A percentile compares a stretch with the other conserved stretches of the same genome.
Conservation (phyloP, 257 asterid species). For the Petrea volubilis region DNA sequence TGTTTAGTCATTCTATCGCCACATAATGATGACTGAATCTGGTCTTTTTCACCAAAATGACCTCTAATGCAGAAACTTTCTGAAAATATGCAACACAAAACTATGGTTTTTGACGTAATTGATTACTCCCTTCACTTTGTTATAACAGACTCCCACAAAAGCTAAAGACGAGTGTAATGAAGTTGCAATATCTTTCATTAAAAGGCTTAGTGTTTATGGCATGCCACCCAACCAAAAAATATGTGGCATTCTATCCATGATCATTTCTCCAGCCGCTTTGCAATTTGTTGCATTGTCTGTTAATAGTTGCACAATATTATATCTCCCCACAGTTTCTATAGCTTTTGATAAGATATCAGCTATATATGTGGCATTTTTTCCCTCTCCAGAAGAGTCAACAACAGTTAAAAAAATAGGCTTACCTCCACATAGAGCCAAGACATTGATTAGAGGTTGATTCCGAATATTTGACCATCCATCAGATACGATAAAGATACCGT, state of each 20-base stretch:
- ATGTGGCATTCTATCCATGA: neutral
- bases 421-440: neutral
- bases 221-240: conserved; percentile 9
- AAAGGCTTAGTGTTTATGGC: neutral
- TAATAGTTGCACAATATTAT: neutral
- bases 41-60: neutral
- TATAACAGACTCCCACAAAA: neutral
- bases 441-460: neutral
- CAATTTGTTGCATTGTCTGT: neutral
- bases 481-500: neutral
- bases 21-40: conserved; percentile 1
- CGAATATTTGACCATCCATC: neutral
- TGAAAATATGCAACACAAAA: neutral
- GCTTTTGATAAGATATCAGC: neutral
- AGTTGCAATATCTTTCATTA: no score
- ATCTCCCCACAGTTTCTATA: neutral
- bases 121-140: neutral
- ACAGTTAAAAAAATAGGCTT: neutral
- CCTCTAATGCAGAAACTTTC: neutral
- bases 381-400: neutral
- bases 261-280: neutral
- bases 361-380: neutral
- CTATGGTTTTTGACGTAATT: conserved; percentile 9
- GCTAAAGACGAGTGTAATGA: neutral
- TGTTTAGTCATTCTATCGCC: no score